These are phyloP conservation scores for Xylaria nigripes DNA, from an alignment of 495 filamentous ascomycete genomes.

Conservation along the genomic window DNA sequence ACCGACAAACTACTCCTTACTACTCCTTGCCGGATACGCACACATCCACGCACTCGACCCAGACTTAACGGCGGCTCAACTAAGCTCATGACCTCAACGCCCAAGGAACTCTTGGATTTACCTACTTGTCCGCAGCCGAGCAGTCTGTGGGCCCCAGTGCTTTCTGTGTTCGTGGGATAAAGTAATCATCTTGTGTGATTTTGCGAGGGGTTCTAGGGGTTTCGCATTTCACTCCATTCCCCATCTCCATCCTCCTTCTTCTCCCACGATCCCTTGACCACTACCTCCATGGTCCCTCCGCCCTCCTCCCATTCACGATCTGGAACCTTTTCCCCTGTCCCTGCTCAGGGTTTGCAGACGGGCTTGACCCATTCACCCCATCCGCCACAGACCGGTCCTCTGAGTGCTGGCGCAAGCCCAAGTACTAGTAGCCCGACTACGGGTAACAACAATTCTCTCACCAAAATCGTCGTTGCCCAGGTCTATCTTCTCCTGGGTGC, in stretches of 20 bases:
- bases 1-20: neutral
- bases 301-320: slow-evolving; percentile 31
- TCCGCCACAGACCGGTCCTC: slow-evolving; percentile 43
- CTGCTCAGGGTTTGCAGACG: slow-evolving; percentile 42
- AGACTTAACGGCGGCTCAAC: slow-evolving; percentile 4
- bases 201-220: slow-evolving; percentile 24
- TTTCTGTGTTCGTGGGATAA: slow-evolving; percentile 4
- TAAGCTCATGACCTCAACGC: slow-evolving; percentile 24
- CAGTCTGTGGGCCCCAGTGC: neutral
- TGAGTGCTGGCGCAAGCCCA: slow-evolving; percentile 52
- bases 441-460: slow-evolving; percentile 54
- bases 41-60: neutral
- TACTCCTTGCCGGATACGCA: neutral
- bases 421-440: slow-evolving; percentile 61
- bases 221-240: slow-evolving; percentile 18
- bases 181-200: slow-evolving; percentile 8
- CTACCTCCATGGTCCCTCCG: slow-evolving; percentile 32
- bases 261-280: slow-evolving; percentile 20
- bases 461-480: slow-evolving; percentile 90
- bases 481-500: slow-evolving; percentile 88
- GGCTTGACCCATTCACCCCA: slow-evolving; percentile 43
- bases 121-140: slow-evolving; percentile 10
- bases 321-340: slow-evolving; percentile 50
- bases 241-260: slow-evolving; percentile 11
- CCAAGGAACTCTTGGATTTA: slow-evolving; percentile 11